These are phyloP conservation scores for Thermothielavioides terrestris DNA, from an alignment of 495 filamentous ascomycete genomes.

Conservation along the genomic window DNA sequence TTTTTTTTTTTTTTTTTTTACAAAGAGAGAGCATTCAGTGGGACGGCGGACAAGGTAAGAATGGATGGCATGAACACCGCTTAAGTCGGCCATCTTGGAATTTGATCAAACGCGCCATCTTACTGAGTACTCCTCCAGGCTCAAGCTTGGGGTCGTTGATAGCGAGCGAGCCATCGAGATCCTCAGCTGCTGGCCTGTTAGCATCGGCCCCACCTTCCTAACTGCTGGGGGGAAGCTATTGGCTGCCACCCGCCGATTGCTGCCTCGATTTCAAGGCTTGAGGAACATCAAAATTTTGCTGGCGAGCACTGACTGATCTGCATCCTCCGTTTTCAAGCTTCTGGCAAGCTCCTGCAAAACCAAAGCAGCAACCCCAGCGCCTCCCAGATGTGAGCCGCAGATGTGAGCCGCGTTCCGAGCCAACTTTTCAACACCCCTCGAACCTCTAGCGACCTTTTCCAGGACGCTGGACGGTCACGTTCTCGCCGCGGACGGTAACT, in stretches of 20 bases:
- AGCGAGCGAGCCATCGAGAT: no score
- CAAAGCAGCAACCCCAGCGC: neutral
- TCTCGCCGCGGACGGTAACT: neutral
- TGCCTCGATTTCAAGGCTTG: conserved; percentile 1
- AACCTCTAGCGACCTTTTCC: neutral
- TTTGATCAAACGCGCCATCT: no score
- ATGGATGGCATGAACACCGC: no score
- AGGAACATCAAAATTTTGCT: neutral
- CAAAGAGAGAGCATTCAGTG: no score
- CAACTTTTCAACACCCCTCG: neutral
- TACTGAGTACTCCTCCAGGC: no score
- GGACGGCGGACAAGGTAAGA: no score
- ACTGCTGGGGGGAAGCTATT: neutral
- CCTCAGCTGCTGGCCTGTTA: neutral
- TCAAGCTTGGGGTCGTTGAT: no score
- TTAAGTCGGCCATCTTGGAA: neutral
- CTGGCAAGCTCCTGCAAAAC: conserved; percentile 5
- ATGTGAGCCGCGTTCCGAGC: no score
- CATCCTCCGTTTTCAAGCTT: neutral
- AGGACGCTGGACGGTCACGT: conserved; percentile 6
- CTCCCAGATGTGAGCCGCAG: conserved; percentile 1
- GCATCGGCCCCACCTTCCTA: neutral
- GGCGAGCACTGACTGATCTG: neutral
- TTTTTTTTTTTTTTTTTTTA: no score
- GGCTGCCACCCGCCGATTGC: no score